A percentile compares a stretch with the other conserved stretches of the same genome.
Conservation (phyloP, 2,329 filamentous ascomycete genomes). For the Gaeumannomyces sp. region DNA sequence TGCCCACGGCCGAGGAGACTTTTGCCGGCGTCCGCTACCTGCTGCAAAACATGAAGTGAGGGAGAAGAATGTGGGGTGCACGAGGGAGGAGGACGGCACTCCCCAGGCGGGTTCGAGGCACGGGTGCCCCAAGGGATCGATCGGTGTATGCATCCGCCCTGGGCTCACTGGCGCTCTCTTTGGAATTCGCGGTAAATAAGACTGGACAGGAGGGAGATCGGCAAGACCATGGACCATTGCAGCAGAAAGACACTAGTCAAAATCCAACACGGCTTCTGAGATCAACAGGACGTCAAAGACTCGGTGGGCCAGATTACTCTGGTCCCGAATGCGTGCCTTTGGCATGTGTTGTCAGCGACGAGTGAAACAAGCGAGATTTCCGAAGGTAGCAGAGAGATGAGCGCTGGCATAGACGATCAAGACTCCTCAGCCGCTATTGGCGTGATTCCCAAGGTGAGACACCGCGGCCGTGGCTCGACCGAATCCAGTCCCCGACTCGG, state of each 20-base stretch:
- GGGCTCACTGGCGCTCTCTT: background rate
- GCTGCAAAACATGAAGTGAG: slow-evolving; percentile 32
- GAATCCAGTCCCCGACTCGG: background rate
- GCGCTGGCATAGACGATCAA: background rate
- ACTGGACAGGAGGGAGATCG: background rate
- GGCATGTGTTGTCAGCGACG: background rate
- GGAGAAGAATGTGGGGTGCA: background rate
- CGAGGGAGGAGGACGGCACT: too few relatives aligned
- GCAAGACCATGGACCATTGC: background rate
- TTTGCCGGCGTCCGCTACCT: slow-evolving; percentile 55
- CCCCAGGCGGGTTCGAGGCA: too few relatives aligned
- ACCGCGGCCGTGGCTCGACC: background rate
- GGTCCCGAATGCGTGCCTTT: background rate
- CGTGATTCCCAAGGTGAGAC: background rate
- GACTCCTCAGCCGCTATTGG: background rate
- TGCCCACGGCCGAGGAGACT: slow-evolving; percentile 36
- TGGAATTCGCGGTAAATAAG: background rate
- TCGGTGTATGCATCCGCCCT: background rate
- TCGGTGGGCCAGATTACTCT: background rate
- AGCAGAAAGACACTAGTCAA: background rate
- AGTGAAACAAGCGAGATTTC: background rate
- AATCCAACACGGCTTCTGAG: background rate
- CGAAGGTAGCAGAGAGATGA: background rate
- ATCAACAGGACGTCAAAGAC: background rate
- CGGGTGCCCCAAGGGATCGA: too few relatives aligned